These are phyloP conservation scores for Lantana camara DNA, from an alignment of 257 asterid genomes.

Conservation along the genomic window DNA sequence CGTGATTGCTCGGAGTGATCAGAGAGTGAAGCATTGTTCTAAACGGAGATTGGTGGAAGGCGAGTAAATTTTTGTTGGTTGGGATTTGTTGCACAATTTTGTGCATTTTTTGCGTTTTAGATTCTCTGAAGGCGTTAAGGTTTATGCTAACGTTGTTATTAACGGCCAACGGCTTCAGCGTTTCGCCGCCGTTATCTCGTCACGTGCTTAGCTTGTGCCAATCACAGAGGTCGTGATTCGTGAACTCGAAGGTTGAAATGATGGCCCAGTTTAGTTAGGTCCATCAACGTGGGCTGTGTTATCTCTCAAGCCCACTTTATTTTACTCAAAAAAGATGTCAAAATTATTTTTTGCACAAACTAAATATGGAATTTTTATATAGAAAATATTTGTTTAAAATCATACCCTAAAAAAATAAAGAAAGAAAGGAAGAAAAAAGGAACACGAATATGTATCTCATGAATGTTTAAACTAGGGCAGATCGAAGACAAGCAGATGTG, in stretches of 20 bases:
- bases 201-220: not conserved
- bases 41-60: not conserved
- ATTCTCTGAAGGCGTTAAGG: slow-evolving; percentile 17
- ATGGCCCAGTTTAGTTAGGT: no score
- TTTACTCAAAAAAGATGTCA: not conserved
- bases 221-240: no score
- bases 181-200: not conserved
- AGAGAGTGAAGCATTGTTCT: slow-evolving; percentile 38
- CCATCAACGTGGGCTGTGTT: no score
- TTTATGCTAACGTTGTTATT: slow-evolving; percentile 4
- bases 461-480: no score
- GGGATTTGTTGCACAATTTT: not conserved
- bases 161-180: slow-evolving; percentile 5
- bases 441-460: no score
- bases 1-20: slow-evolving; percentile 25
- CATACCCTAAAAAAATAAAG: no score
- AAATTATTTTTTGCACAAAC: no score
- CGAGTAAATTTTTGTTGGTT: not conserved
- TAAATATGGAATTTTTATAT: no score
- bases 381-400: no score
- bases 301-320: not conserved
- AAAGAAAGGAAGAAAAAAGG: no score
- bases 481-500: no score
- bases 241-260: no score
- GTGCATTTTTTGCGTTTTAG: not conserved